Evolutionary conservation across 768 basidiomycete genomes (phyloP).

Genomic region (Trametes cinnabarina): DNA sequence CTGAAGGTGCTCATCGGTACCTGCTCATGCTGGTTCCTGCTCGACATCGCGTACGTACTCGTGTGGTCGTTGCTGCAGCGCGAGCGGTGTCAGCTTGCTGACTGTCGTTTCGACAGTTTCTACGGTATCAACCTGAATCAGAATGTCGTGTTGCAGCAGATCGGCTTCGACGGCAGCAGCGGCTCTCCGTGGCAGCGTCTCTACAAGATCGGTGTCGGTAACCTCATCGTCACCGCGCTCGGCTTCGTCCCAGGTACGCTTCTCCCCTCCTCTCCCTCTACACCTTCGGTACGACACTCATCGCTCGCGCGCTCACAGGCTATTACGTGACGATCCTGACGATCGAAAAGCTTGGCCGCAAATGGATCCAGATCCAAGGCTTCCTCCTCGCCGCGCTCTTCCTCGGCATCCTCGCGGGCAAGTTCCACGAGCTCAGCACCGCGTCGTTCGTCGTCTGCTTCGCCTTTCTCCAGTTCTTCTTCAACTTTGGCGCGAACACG

Average conservation of each 20-base stretch:
- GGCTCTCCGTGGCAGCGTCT: constrained; percentile 64
- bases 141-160: constrained; percentile 71
- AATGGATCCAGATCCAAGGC: constrained; percentile 73
- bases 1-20: constrained; percentile 67
- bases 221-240: constrained; percentile 68
- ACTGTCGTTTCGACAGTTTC: constrained; percentile 42
- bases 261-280: not conserved
- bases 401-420: constrained; percentile 66
- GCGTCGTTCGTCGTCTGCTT: constrained; percentile 70
- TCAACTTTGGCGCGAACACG: constrained; percentile 79
- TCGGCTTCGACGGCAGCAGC: constrained; percentile 59
- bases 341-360: constrained; percentile 72
- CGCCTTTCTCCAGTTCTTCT: constrained; percentile 74
- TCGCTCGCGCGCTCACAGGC: constrained; percentile 37
- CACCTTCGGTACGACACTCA: not conserved
- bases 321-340: constrained; percentile 69
- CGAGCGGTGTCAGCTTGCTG: not conserved
- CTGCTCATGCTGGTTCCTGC: constrained; percentile 67
- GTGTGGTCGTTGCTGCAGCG: not conserved
- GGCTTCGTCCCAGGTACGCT: constrained; percentile 69
- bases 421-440: constrained; percentile 54
- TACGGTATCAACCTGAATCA: constrained; percentile 78
- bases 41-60: constrained; percentile 61
- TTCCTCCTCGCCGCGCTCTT: constrained; percentile 71
- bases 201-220: constrained; percentile 65